Evolutionary conservation across 371 early-diverging fungal genomes (phyloP).

Genomic region (Cokeromyces recurvatus): DNA sequence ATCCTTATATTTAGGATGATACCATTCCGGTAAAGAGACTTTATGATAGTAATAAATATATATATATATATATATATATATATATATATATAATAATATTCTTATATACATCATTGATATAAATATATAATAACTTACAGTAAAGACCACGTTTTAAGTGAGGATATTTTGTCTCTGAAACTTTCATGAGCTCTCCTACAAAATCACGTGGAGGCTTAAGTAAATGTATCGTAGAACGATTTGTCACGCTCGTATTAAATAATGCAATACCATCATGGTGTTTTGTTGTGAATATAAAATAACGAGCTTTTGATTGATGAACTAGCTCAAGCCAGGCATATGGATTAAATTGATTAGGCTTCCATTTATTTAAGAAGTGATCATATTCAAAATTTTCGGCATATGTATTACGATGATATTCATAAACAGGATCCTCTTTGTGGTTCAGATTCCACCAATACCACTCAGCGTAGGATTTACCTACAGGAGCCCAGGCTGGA

Average conservation of each 20-base stretch:
- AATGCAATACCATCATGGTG: constrained; percentile 40
- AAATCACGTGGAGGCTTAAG: constrained; percentile 24
- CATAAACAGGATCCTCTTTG: constrained; percentile 11
- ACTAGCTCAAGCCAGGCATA: constrained; percentile 24
- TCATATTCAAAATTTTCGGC: constrained; percentile 29
- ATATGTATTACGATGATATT: constrained; percentile 19
- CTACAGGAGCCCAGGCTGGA: constrained; percentile 33
- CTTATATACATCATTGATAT: background rate
- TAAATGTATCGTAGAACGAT: constrained; percentile 16
- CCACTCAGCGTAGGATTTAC: constrained; percentile 30
- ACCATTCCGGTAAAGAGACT: constrained; percentile 45
- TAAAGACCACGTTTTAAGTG: constrained; percentile 34
- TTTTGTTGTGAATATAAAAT: constrained; percentile 37
- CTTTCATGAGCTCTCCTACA: constrained; percentile 21
- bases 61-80: background rate
- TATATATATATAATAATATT: background rate
- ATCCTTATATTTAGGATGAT: constrained; percentile 25
- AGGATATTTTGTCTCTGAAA: constrained; percentile 20
- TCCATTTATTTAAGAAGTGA: constrained; percentile 23
- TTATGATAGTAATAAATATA: too few species aligned
- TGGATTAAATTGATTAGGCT: constrained; percentile 20
- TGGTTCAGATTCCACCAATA: constrained; percentile 33
- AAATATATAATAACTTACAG: constrained; percentile 15
- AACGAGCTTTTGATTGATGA: constrained; percentile 18
- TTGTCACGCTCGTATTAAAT: constrained; percentile 27